phyloP scores from a whole-genome alignment of 805 yeast species.

The Cyberlindnera meyerae region DNA sequence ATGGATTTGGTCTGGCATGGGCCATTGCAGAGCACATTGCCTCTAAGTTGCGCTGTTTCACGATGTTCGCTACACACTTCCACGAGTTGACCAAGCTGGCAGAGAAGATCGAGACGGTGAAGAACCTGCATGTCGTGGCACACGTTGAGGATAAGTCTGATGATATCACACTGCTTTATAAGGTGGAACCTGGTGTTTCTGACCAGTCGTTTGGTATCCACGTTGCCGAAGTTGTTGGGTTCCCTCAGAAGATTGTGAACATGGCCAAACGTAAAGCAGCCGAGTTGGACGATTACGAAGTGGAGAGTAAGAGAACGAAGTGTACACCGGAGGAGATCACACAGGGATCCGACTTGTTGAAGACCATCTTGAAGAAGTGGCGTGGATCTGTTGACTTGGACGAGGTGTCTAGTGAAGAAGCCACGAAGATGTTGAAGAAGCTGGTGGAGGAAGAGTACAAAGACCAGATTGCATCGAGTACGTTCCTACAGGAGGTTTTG shows the following conservation, averaged over 20 bases:
- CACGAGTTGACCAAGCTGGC: conserved; percentile 88
- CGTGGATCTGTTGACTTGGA: conserved; percentile 17
- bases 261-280: conserved; percentile 95
- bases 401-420: conserved; percentile 31
- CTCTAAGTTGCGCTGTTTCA: conserved; percentile 63
- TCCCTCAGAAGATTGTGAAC: conserved; percentile 81
- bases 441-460: conserved; percentile 28
- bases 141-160: conserved; percentile 57
- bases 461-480: conserved; percentile 28
- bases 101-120: conserved; percentile 56
- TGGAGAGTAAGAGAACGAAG: conserved; percentile 41
- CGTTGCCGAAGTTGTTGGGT: conserved; percentile 93
- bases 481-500: conserved; percentile 43
- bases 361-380: conserved; percentile 40
- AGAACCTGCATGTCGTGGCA: conserved; percentile 89
- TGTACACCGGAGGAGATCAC: conserved; percentile 48
- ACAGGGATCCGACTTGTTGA: conserved; percentile 47
- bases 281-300: conserved; percentile 53
- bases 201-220: conserved; percentile 97
- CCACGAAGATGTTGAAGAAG: conserved; percentile 34
- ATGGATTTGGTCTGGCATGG: conserved; percentile 98
- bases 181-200: conserved; percentile 93
- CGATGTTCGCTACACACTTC: conserved; percentile 95
- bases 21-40: conserved; percentile 87
- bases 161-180: conserved; percentile 84